phyloP scores from a whole-genome alignment of 179 eudicot genomes.

The Silene vulgaris region DNA sequence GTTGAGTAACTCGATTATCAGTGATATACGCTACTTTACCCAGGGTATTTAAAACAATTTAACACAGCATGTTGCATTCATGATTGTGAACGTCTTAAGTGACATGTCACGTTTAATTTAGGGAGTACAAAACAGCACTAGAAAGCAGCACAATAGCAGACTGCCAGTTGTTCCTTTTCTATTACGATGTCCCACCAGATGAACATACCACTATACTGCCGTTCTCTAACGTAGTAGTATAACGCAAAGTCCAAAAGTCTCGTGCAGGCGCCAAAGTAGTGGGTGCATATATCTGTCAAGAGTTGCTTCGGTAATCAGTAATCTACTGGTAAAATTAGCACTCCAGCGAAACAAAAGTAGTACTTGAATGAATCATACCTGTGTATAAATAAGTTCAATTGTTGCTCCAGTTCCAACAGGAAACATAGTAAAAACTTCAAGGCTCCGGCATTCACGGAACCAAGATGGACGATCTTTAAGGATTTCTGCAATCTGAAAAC shows the following conservation, averaged over 20 bases:
- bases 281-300: slow-evolving; percentile 76
- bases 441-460: slow-evolving; percentile 96
- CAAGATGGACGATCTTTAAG: slow-evolving; percentile 94
- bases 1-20: too few species aligned
- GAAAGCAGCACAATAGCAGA: neutral
- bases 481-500: slow-evolving; percentile 72
- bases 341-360: neutral
- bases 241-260: slow-evolving; percentile 93
- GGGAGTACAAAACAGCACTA: too few species aligned
- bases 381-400: slow-evolving; percentile 80
- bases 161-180: too few species aligned
- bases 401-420: slow-evolving; percentile 91
- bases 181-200: neutral
- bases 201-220: slow-evolving; percentile 88
- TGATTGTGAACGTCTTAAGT: too few species aligned
- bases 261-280: slow-evolving; percentile 93
- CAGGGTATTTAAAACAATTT: too few species aligned
- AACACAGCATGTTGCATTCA: too few species aligned
- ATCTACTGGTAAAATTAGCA: neutral
- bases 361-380: slow-evolving; percentile 36
- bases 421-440: slow-evolving; percentile 72
- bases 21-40: too few species aligned
- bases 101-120: too few species aligned
- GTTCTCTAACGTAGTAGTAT: slow-evolving; percentile 73
- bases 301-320: neutral